Conservation (phyloP, 2,329 filamentous ascomycete species). For the Pseudopyrenochaeta lycopersici region DNA sequence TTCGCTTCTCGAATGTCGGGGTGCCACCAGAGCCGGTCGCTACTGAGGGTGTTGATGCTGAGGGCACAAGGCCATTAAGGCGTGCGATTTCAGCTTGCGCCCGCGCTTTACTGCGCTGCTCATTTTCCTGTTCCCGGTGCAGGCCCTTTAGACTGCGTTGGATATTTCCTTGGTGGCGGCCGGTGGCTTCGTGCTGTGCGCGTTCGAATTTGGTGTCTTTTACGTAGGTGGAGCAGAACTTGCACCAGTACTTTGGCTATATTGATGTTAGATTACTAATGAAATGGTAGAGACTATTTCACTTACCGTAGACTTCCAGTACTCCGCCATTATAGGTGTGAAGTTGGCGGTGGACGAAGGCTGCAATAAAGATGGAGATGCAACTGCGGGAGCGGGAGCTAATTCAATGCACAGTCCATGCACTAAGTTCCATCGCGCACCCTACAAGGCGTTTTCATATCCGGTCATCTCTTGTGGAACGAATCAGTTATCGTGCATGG, state of each 20-base stretch:
- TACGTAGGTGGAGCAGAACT: conserved; percentile 90
- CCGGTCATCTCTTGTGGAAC: too few relatives aligned
- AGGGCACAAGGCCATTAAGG: conserved; percentile 77
- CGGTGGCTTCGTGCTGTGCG: conserved; percentile 87
- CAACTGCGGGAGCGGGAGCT: neutral
- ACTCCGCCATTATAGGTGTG: conserved; percentile 78
- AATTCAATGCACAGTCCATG: neutral
- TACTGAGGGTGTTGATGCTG: conserved; percentile 43
- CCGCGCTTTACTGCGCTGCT: conserved; percentile 81
- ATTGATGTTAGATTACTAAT: conserved; percentile 10
- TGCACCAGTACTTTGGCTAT: conserved; percentile 94
- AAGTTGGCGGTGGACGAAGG: neutral
- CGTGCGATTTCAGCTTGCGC: conserved; percentile 87
- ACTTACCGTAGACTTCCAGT: conserved; percentile 91
- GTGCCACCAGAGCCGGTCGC: conserved; percentile 38
- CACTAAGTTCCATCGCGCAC: too few relatives aligned
- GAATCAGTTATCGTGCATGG: too few relatives aligned
- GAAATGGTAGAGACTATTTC: neutral
- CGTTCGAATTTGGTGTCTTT: conserved; percentile 92
- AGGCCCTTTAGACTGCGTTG: conserved; percentile 91
- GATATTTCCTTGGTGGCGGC: conserved; percentile 82
- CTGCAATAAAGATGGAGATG: neutral
- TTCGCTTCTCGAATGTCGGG: conserved; percentile 43
- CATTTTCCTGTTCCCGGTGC: conserved; percentile 82
- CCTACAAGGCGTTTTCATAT: too few relatives aligned